Evolutionary conservation across 2,329 filamentous ascomycete species (phyloP), one percentile per base, ranked within the genome.

Genomic region (Phyllosticta paracitricarpa): DNA sequence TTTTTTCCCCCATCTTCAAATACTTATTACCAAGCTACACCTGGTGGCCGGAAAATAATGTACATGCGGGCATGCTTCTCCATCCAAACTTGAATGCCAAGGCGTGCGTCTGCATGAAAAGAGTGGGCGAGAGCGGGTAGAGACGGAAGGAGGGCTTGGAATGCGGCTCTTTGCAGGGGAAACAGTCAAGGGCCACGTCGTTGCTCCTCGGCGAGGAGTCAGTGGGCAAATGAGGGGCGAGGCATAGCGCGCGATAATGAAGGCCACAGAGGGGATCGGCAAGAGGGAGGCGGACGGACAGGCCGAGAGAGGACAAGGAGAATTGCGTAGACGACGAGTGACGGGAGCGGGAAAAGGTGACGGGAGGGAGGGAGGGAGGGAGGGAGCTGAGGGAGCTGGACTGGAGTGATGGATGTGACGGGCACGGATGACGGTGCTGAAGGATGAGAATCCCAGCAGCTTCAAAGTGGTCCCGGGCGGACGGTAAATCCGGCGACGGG

Each of bases 381-480:
- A 22, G 19, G n/a, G n/a, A n/a, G n/a, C n/a, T n/a, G n/a, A n/a
- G n/a, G n/a, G n/a, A n/a, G n/a, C n/a, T n/a, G n/a, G n/a, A n/a
- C 19, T 22, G 19, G 19, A 61, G 35, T 52, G 58, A 56, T 61
- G 58, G 58, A 56, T 61, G 58, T 56, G 58, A 61, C 51, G 54
- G 40, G 58, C 51, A 54, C 51, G 51, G 51, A 54, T 54, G 51
- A 54, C 54, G 35, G 40, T 61, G 53, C 58, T 51, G 58, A 61
- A 61, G 58, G 58, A 61, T 61, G 51, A 4, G 6, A 7, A 56
- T 17, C 58, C 58, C 54, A 56, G 58, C 54, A 56, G 58, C 54
- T 9, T 24, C 5, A 56, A 22, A 59, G 35, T 51, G 52, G 58
- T 60, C 52, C 58, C 58, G 54, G 58, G 58, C 17, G 54, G 24